Conservation (phyloP, 805 yeast genomes). For the Candida michaelii region DNA sequence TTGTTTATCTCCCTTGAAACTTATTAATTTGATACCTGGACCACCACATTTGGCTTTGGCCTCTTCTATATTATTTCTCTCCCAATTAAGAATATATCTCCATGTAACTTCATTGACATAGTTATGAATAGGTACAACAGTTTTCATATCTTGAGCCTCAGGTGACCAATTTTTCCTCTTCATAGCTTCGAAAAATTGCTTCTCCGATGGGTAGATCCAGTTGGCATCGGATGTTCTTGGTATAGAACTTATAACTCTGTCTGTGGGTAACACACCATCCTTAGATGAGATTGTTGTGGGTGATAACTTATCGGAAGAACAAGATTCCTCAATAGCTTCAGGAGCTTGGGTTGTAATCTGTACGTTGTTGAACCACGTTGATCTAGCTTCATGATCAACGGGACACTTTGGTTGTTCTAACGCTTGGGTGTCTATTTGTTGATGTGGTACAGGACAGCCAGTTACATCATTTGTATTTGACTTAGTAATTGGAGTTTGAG, state of each 20-base stretch:
- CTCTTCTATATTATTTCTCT: conserved; percentile 54
- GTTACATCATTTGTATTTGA: neutral
- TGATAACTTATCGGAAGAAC: conserved; percentile 16
- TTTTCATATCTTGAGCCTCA: conserved; percentile 74
- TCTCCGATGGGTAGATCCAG: conserved; percentile 96
- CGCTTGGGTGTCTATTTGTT: neutral
- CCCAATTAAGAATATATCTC: conserved; percentile 85
- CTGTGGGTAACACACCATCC: conserved; percentile 55
- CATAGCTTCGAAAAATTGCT: conserved; percentile 95
- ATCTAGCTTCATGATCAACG: conserved; percentile 30
- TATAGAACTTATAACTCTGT: conserved; percentile 75
- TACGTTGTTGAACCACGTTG: conserved; percentile 38
- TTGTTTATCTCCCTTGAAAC: conserved; percentile 86
- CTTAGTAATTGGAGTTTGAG: too few species aligned
- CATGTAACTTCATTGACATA: conserved; percentile 92
- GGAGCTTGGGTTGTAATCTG: conserved; percentile 28
- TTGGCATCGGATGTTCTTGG: conserved; percentile 71
- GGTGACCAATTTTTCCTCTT: conserved; percentile 87
- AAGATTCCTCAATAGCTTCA: conserved; percentile 39
- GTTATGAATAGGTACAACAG: conserved; percentile 92
- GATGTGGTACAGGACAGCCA: conserved; percentile 55
- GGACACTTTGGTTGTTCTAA: conserved; percentile 26
- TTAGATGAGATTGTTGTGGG: conserved; percentile 38
- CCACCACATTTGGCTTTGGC: conserved; percentile 54
- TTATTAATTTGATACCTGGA: conserved; percentile 72